Evolutionary conservation across 164 flowering plant species (phyloP).

Genomic region (Kalanchoe fedtschenkoi): DNA sequence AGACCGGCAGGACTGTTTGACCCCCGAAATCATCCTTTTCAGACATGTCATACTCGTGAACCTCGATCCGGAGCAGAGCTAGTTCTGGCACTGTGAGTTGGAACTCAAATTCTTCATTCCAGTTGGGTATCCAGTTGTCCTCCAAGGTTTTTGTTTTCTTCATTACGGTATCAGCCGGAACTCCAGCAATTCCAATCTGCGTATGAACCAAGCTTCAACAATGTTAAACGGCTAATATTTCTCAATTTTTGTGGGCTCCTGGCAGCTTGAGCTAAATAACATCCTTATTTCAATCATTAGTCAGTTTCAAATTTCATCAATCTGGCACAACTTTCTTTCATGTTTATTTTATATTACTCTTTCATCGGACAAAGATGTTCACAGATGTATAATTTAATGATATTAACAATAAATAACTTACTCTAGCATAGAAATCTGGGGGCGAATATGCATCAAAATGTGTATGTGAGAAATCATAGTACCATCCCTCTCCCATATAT

Average conservation of each 20-base stretch:
- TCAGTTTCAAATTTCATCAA: no score
- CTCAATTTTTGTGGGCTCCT: no score
- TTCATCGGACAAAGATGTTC: no score
- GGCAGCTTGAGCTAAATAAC: no score
- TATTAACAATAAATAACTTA: slow-evolving; percentile 14
- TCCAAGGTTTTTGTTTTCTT: slow-evolving; percentile 53
- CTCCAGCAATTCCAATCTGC: slow-evolving; percentile 73
- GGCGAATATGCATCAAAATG: slow-evolving; percentile 56
- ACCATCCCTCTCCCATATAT: slow-evolving; percentile 75
- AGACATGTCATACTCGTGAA: no score
- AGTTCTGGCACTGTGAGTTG: no score
- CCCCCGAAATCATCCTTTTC: slow-evolving; percentile 79
- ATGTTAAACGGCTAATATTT: no score
- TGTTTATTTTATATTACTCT: no score
- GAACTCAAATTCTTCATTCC: slow-evolving; percentile 59
- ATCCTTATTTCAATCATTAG: no score
- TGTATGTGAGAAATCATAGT: slow-evolving; percentile 36
- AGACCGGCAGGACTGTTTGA: slow-evolving; percentile 59
- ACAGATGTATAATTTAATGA: no score
- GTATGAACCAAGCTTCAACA: background rate
- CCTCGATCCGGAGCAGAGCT: no score
- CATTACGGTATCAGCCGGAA: slow-evolving; percentile 46
- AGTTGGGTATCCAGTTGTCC: slow-evolving; percentile 57
- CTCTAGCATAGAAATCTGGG: slow-evolving; percentile 50
- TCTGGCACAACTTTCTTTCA: no score